These are phyloP conservation scores for Choiromyces venosus DNA, from an alignment of 495 filamentous ascomycete species.

Conservation along the genomic window DNA sequence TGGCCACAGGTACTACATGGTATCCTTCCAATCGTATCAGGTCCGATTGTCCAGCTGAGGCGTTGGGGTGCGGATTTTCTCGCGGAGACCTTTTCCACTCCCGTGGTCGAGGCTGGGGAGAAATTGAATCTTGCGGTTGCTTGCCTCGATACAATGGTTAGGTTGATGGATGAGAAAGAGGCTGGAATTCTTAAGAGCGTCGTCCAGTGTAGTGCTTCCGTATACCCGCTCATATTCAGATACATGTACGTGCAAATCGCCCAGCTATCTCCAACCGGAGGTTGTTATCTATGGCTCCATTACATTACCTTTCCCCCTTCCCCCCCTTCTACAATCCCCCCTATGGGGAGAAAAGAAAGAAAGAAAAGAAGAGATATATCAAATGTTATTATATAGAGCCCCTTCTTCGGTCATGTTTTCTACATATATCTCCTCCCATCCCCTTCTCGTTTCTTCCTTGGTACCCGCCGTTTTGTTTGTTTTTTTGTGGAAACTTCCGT, in stretches of 20 bases:
- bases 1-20: constrained; percentile 87
- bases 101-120: constrained; percentile 61
- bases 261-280: constrained; percentile 17
- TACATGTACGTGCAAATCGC: constrained; percentile 70
- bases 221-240: constrained; percentile 84
- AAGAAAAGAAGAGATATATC: background rate
- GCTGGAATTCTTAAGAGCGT: constrained; percentile 68
- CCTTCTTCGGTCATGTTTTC: background rate
- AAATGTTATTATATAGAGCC: background rate
- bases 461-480: constrained; percentile 15
- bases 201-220: constrained; percentile 77
- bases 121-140: constrained; percentile 69
- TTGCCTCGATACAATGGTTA: constrained; percentile 68
- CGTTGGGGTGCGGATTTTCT: constrained; percentile 96
- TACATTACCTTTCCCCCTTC: constrained; percentile 3
- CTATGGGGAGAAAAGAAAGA: background rate
- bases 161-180: constrained; percentile 71
- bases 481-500: constrained; percentile 28
- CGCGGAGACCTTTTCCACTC: constrained; percentile 89
- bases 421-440: background rate
- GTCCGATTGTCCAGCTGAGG: constrained; percentile 71
- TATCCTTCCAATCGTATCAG: constrained; percentile 75
- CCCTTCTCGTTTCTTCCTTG: background rate
- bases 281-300: background rate
- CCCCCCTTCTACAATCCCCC: constrained; percentile 13